phyloP scores from a whole-genome alignment of 352 stramenopile genomes.

The Pythium monospermum region DNA sequence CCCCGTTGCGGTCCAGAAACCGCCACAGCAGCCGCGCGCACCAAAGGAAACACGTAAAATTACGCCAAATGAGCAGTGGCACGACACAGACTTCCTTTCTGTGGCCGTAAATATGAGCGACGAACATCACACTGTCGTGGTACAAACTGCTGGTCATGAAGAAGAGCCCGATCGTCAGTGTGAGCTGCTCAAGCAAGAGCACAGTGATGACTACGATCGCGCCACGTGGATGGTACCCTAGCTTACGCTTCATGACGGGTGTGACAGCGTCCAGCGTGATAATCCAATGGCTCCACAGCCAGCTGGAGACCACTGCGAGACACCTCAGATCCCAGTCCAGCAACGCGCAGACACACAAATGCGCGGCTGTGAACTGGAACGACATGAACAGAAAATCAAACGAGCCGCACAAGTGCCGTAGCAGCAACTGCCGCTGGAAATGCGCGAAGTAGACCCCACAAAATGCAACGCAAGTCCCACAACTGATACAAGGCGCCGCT shows the following conservation, averaged over 20 bases:
- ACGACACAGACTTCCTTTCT: background rate
- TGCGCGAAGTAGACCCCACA: background rate
- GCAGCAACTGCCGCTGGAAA: slow-evolving; percentile 1
- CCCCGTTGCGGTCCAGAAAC: background rate
- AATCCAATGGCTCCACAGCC: slow-evolving; percentile 13
- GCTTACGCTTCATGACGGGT: slow-evolving; percentile 20
- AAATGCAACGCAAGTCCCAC: no score
- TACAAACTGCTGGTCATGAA: background rate
- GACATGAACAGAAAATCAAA: slow-evolving; percentile 6
- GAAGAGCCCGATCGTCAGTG: background rate
- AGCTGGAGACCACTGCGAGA: background rate
- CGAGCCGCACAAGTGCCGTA: background rate
- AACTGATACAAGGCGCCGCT: no score
- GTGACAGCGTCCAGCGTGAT: slow-evolving; percentile 21
- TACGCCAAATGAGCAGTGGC: background rate
- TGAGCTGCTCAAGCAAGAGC: background rate
- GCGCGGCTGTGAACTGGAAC: background rate
- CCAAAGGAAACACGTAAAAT: background rate
- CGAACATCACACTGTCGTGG: background rate
- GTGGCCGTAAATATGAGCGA: background rate
- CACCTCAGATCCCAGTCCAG: slow-evolving; percentile 1
- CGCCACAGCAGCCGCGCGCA: background rate
- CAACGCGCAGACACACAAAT: slow-evolving; percentile 4
- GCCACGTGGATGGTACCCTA: slow-evolving; percentile 18
- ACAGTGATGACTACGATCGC: background rate